Base-by-base conservation (phyloP, 768 basidiomycete genomes). In the Boletus vinaceobasis region DNA sequence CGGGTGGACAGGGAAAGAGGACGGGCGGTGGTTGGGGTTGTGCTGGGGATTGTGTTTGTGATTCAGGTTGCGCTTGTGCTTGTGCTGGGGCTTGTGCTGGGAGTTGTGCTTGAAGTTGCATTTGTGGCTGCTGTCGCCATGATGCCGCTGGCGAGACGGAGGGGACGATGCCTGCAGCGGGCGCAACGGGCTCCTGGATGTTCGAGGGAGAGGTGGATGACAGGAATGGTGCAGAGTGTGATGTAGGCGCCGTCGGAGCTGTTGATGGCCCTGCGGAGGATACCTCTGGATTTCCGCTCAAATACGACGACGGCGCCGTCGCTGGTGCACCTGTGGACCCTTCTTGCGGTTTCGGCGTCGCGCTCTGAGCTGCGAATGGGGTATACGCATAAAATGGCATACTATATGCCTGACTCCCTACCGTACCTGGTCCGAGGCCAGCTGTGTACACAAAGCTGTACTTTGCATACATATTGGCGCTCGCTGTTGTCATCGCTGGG, bases 301-400 rank as follows among this genome's bases (percentile, higher is more conserved):
- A 33, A n/a, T 48, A 37, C 17, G 50, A 29, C 1, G 36, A 5
- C 11, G 46, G 14, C 4, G 21, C 32, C 7, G 46, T 45, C 26
- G 27, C 19, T 2, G 50, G 15, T 35, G 39, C 11, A 29, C 52
- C 31, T 3, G 43, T 8, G 6, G 43, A 21, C 2, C 36, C 31
- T 11, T 52, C 53, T 55, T 43, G 56, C 13, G 58, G n/a, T 48
- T 57, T 67, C 17, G 54, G 40, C 7, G 39, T 14, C 11, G 27
- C 39, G 27, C 27, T 62, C 44, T 53, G 63, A 38, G 65, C 2
- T 4, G 43, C 14, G 17, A 50, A 29, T 8, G 66, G 68, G 7
- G 46, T 50, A 21, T 68, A 68, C 11, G 64, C 35, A 58, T 65
- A 70, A 45, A 68, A 68, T 2, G 68, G 66, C 43, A 63, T 56